Evolutionary conservation across 352 stramenopile genomes (phyloP), one percentile per base, ranked within the genome.

Genomic region (Globisporangium acanthophoron): DNA sequence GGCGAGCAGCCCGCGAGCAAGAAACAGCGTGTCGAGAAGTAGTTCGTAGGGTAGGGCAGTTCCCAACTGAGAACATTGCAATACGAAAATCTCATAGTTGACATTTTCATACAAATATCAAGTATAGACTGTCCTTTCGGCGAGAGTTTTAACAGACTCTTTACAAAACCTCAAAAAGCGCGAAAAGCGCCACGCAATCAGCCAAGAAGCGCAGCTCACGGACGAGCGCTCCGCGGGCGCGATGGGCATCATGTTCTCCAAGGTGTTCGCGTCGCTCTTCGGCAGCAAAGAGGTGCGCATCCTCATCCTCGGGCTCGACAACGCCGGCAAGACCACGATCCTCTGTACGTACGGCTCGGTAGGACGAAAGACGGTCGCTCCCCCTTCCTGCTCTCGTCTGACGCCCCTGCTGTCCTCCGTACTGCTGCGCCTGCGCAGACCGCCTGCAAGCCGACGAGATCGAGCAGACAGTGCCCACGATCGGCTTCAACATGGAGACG

Each of bases 321-420:
- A 99, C 76, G 97, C 98, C 37, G 98, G 98, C 47, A 99, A 99
- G 78, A 99, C 98, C 7, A 99, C 98, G 8, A 99, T 99, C 64
- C 81, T 99, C 41, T 99, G 84, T 94, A 87, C 65, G 81, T 89
- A 9, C 35, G 35, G 8, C 11, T 40, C 11, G 37, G 18, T 37
- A 11, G 33, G 6, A 12, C 5, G 33, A 11, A 37, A 1, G 6
- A 37, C 6, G 5, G 12, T 37, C 33, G 33, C 33, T 37, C 33
- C 1, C 31, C 47, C 13, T 13, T 37, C 12, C 40, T 3, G 41
- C 3, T 16, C 5, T 9, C n/a, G 41, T 7, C 43, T 48, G 15
- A 16, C 43, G 9, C 16, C 5, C 20, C 27, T 16, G 43, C 20
- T 21, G 6, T 8, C 41, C n/a, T 46, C 41, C 41, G 7, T 20